Conservation (phyloP, 176 grass and related monocot species). For the Musa schizocarpa region DNA sequence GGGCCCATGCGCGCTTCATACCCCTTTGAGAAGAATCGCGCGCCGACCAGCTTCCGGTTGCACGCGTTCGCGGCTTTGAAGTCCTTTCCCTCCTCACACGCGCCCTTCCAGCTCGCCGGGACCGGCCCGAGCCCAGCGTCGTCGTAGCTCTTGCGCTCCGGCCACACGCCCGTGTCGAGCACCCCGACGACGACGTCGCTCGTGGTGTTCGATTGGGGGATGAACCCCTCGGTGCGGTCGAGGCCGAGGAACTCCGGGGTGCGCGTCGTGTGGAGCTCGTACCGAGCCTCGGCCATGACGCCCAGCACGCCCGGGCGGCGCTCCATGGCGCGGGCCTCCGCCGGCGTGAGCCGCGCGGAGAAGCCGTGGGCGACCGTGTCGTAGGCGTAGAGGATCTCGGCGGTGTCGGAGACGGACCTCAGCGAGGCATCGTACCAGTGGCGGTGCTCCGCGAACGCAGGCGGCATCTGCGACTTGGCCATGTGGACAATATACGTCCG, state of each 20-base stretch:
- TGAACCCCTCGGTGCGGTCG: constrained; percentile 30
- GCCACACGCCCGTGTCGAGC: constrained; percentile 90
- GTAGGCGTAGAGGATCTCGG: constrained; percentile 73
- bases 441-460: constrained; percentile 35
- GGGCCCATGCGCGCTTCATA: constrained; percentile 86
- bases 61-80: constrained; percentile 56
- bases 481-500: constrained; percentile 82
- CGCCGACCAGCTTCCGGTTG: constrained; percentile 82
- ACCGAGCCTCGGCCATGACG: constrained; percentile 73
- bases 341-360: constrained; percentile 55
- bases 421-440: constrained; percentile 80
- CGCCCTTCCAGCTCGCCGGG: constrained; percentile 69
- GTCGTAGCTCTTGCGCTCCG: constrained; percentile 70
- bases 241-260: constrained; percentile 74
- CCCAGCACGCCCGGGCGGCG: constrained; percentile 49
- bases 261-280: constrained; percentile 86
- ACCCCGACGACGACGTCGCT: constrained; percentile 71
- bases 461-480: constrained; percentile 56
- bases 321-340: constrained; percentile 50
- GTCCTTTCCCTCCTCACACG: constrained; percentile 62
- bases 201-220: constrained; percentile 36
- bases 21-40: constrained; percentile 52
- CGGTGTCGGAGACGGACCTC: constrained; percentile 56
- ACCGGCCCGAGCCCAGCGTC: constrained; percentile 58
- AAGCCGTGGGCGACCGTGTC: constrained; percentile 69